A percentile compares a stretch with the other conserved stretches of the same genome.
These are phyloP conservation scores for maize (Zea mays) DNA, from an alignment of 176 grass and related monocot species.

Conservation along the genomic window DNA sequence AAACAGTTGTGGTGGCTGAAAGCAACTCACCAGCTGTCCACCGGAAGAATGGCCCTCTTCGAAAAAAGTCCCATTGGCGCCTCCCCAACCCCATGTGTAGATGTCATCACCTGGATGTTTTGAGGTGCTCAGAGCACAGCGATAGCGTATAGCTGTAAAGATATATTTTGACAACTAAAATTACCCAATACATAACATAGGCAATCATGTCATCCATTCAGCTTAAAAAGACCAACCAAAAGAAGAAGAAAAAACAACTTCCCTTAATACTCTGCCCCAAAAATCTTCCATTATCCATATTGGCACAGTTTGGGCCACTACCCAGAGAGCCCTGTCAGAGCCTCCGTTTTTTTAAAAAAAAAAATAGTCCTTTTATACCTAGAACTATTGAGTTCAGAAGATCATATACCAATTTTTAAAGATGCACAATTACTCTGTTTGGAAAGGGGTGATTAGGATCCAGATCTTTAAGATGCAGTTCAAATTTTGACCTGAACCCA, in stretches of 20 bases:
- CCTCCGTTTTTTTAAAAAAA: not conserved
- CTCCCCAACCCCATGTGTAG: constrained; percentile 98
- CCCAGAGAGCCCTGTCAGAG: not conserved
- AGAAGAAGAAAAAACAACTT: not conserved
- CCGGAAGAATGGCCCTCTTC: constrained; percentile 85
- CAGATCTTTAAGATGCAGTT: not conserved
- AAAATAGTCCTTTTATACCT: not conserved
- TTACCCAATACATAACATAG: constrained; percentile 7
- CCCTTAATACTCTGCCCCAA: constrained; percentile 1
- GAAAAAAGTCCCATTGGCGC: constrained; percentile 85
- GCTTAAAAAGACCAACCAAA: not conserved
- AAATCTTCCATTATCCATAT: constrained; percentile 2
- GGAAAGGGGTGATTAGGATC: not conserved
- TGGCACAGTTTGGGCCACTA: not conserved
- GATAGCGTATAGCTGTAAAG: constrained; percentile 6
- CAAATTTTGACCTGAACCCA: not conserved
- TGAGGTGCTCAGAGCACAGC: constrained; percentile 26
- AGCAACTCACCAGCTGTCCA: constrained; percentile 75
- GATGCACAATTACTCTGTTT: not conserved
- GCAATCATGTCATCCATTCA: constrained; percentile 10
- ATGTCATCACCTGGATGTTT: constrained; percentile 66
- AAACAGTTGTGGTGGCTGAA: constrained; percentile 20
- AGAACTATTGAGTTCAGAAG: not conserved
- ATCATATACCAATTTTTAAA: not conserved
- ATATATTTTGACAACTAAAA: not conserved